Base-by-base conservation (phyloP, 805 yeast species). In the Lachancea dasiensis region DNA sequence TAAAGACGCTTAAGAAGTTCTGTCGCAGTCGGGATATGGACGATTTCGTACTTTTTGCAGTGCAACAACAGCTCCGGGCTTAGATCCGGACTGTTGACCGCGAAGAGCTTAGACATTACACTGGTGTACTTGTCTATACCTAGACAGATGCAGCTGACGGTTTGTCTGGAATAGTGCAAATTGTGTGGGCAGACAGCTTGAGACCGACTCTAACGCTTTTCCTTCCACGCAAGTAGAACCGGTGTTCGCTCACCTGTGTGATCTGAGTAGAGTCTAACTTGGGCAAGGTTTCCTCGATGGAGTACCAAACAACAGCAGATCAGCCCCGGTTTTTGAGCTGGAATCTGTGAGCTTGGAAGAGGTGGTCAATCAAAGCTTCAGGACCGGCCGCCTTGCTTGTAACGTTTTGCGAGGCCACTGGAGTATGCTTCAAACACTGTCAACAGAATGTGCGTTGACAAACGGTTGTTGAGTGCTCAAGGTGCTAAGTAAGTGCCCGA, bases 1-100 rank as follows among this genome's bases (percentile, higher is more conserved):
- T 54, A 55, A 29, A 57, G 29, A 17, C 34, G 40, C 9, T 33
- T 20, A 15, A 57, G 38, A 19, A 57, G 43, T 9, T 41, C 40
- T 10, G 36, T 18, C 19, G 27, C 37, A 10, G 26, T 11, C 10
- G 24, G 9, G 5, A 28, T 40, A 41, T 17, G 45, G 22, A 35
- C 31, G 15, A 34, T 31, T 6, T 20, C 19, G 25, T 14, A 30
- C 10, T 20, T 26, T 22, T 5, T 17, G 37, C 25, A 41, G 36
- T 24, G 35, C 31, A 36, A n/a, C 36, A 27, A 45, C 42, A 27
- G 29, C 38, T 22, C 22, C 18, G 20, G 27, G 33, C 24, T n/a
- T 16, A 34, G 24, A 9, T 26, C 31, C 6, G 37, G 37, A 16
- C 24, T 11, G 37, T 34, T 34, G 4, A 34, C 37, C 6, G 37